phyloP scores from a whole-genome alignment of 1,284 basidiomycete genomes.

The Cryptococcus deneoformans region DNA sequence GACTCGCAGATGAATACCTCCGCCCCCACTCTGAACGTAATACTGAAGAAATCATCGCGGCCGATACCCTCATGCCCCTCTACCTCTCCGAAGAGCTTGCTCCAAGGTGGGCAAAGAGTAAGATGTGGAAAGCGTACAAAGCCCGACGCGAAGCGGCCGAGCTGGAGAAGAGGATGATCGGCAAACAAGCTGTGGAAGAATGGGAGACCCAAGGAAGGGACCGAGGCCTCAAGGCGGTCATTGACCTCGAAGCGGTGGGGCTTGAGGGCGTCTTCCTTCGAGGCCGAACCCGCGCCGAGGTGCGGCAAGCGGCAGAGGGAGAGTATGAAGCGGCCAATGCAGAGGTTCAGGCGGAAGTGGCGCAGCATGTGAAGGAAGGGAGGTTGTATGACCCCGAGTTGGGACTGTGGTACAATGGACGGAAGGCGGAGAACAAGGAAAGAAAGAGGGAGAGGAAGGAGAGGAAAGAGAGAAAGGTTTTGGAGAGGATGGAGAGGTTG shows the following conservation, averaged over 20 bases:
- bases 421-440: slow-evolving; percentile 15
- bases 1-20: slow-evolving; percentile 25
- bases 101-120: slow-evolving; percentile 43
- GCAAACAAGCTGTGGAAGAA: slow-evolving; percentile 21
- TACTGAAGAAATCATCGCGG: background rate
- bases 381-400: slow-evolving; percentile 17
- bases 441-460: slow-evolving; percentile 17
- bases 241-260: slow-evolving; percentile 25
- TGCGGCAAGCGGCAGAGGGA: slow-evolving; percentile 35
- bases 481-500: too few species aligned
- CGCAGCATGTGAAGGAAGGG: slow-evolving; percentile 11
- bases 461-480: slow-evolving; percentile 4
- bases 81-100: slow-evolving; percentile 47
- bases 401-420: slow-evolving; percentile 22
- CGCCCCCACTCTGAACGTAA: slow-evolving; percentile 3
- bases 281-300: slow-evolving; percentile 38
- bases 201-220: slow-evolving; percentile 44
- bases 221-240: slow-evolving; percentile 23
- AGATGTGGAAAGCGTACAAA: slow-evolving; percentile 35
- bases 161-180: slow-evolving; percentile 18
- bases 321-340: slow-evolving; percentile 31
- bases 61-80: slow-evolving; percentile 46
- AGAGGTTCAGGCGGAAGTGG: slow-evolving; percentile 17
- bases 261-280: slow-evolving; percentile 40
- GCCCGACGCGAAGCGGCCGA: slow-evolving; percentile 26